These are phyloP conservation scores for Glycine tomentella DNA, from an alignment of 306 rosid genomes.

Conservation along the genomic window DNA sequence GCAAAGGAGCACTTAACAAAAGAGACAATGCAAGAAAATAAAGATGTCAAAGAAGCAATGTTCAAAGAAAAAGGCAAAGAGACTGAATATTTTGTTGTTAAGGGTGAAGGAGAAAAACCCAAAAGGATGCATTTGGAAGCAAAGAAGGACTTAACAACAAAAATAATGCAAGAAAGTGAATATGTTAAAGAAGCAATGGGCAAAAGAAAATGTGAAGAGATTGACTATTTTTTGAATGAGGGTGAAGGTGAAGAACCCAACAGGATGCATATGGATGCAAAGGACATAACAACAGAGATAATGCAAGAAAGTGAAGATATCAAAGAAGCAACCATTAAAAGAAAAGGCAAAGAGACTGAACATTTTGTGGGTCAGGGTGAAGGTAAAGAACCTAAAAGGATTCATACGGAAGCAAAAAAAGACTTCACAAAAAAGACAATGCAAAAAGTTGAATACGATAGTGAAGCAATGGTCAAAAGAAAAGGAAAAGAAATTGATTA, in stretches of 20 bases:
- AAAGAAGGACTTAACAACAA: not conserved
- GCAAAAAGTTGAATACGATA: not conserved
- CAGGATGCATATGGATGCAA: not conserved
- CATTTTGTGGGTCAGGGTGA: not conserved
- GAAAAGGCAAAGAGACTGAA: not conserved
- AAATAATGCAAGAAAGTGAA: not conserved
- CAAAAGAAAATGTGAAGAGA: not conserved
- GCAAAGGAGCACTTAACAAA: not conserved
- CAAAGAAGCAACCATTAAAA: slow-evolving; percentile 5
- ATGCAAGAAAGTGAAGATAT: not conserved
- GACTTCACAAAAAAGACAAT: not conserved
- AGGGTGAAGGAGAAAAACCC: not conserved
- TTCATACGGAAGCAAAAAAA: not conserved
- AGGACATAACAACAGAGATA: not conserved
- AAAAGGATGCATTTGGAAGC: not conserved
- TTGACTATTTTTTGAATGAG: not conserved
- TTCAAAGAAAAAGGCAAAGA: not conserved
- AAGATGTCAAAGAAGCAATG: not conserved
- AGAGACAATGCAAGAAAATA: not conserved
- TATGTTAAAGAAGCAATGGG: not conserved
- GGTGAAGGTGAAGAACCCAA: not conserved
- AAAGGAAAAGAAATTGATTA: not conserved
- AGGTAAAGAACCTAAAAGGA: slow-evolving; percentile 1
- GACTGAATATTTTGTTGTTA: not conserved
- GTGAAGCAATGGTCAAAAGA: slow-evolving; percentile 8